These are phyloP conservation scores for Bimuria novae-zelandiae DNA, from an alignment of 2,329 filamentous ascomycete genomes.

Conservation along the genomic window DNA sequence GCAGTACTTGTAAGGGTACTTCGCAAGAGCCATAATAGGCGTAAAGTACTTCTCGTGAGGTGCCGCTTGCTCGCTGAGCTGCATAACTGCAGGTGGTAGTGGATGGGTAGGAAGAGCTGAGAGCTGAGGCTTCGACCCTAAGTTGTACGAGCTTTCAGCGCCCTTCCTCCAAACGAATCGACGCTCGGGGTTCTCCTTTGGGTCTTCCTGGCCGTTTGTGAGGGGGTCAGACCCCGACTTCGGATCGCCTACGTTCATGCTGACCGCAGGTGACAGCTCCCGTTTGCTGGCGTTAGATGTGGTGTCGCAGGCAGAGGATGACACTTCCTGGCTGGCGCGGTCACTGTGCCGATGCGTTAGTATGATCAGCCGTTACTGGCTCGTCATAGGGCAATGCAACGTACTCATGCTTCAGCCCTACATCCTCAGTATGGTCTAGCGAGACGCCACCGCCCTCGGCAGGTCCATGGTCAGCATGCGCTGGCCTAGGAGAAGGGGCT, in stretches of 20 bases:
- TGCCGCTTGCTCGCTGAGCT: conserved; percentile 40
- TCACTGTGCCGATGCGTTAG: no score
- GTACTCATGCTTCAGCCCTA: no score
- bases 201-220: neutral
- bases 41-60: conserved; percentile 43
- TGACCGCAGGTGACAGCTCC: neutral
- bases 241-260: neutral
- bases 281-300: conserved; percentile 16
- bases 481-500: conserved; percentile 6
- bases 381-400: neutral
- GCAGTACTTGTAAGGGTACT: conserved; percentile 65
- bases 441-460: conserved; percentile 24
- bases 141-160: conserved; percentile 29
- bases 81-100: conserved; percentile 22
- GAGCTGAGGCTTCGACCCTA: conserved; percentile 14
- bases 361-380: no score
- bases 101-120: conserved; percentile 9
- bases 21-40: conserved; percentile 54
- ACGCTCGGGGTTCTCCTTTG: conserved; percentile 19
- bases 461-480: conserved; percentile 17
- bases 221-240: neutral
- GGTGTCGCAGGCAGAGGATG: neutral
- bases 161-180: conserved; percentile 29
- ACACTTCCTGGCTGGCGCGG: no score
- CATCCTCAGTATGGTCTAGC: neutral